Evolutionary conservation across 805 yeast genomes (phyloP), one percentile per base, ranked within the genome.

Genomic region (Candida orba): DNA sequence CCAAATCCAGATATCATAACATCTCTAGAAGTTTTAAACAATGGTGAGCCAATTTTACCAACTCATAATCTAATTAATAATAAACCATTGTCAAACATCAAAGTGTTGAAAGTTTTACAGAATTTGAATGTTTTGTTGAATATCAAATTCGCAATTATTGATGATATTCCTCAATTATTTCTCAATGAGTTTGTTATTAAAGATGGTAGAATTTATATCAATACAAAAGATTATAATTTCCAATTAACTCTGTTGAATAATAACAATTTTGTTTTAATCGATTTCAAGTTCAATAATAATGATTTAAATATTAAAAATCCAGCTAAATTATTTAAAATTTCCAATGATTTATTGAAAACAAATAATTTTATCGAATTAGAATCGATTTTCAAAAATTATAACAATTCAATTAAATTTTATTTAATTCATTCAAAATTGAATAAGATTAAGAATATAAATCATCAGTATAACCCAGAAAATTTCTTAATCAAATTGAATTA

Each of bases 1-100:
- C 95, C 96, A 6, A 87, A 88, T 60, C 93, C 96, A 0, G 99
- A 93, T 63, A 62, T 93, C 18, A 73, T 80, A 22, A 90, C 98
- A 0, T 87, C 95, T 1, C 66, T 91, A 52, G 95, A 91, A 58
- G 96, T 93, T 0, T 68, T 90, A 43, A 76, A 79, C 34, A 70
- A 76, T 34, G 95, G 95, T 4, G 68, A 83, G 48, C 96, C 97
- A 1, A 79, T 76, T 33, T 69, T 85, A 34, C 81, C 88, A 3
- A 70, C 83, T 0, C 79, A 83, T 57, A 74, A 73, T 50, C 18
- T 78, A 49, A 63, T 81, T 5, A 69, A 75, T 14, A 63, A 49
- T n/a, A 47, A 66, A 12, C 69, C 68, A 6, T 66, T 91, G 6
- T 67, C 79, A 4, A 69, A 84, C 1, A 62, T 68, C 30, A 72